Conservation (phyloP, 805 yeast genomes). For the Starmera caribaea region DNA sequence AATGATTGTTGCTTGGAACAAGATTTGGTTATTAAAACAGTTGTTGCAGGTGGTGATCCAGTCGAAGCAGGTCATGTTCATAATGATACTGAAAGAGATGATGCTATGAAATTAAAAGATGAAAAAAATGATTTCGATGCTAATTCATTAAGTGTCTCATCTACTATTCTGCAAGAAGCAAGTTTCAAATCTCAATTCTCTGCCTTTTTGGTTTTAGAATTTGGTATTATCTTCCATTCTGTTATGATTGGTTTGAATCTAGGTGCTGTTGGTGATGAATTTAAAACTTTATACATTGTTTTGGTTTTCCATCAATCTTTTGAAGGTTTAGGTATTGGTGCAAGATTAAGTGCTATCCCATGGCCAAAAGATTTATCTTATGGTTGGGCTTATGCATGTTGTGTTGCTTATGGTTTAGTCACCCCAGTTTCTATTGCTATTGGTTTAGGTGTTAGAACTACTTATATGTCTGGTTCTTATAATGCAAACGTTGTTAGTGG, state of each 20-base stretch:
- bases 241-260: constrained; percentile 63
- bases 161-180: not conserved
- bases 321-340: constrained; percentile 73
- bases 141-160: not conserved
- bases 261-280: constrained; percentile 57
- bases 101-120: not conserved
- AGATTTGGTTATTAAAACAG: constrained; percentile 8
- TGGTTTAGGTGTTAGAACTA: constrained; percentile 58
- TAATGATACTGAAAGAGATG: not conserved
- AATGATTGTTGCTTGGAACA: constrained; percentile 16
- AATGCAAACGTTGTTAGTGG: constrained; percentile 51
- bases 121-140: not conserved
- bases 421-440: constrained; percentile 69
- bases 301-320: constrained; percentile 67
- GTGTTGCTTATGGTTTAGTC: constrained; percentile 42
- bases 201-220: constrained; percentile 51
- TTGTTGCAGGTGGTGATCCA: constrained; percentile 9
- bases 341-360: constrained; percentile 50
- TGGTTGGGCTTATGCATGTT: constrained; percentile 44
- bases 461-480: constrained; percentile 46
- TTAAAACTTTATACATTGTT: constrained; percentile 53
- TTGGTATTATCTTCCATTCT: constrained; percentile 68
- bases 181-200: constrained; percentile 20
- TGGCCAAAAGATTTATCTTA: constrained; percentile 37
- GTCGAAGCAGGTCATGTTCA: not conserved